These are phyloP conservation scores for Stereum hirsutum DNA, from an alignment of 1,284 basidiomycete species.

Conservation along the genomic window DNA sequence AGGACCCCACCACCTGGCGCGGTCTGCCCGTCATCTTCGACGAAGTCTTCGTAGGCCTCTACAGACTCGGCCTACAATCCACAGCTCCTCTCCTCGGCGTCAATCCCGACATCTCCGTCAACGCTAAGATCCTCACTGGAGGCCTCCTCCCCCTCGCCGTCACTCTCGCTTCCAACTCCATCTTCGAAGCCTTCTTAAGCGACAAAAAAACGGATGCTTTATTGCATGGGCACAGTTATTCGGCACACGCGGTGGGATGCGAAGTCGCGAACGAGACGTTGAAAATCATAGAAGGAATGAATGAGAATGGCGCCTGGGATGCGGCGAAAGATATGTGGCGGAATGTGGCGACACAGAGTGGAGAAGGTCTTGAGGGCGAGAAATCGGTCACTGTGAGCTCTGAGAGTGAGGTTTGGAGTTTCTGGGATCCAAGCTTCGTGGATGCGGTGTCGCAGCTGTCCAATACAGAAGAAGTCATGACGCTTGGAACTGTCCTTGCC, in stretches of 20 bases:
- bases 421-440: slow-evolving; percentile 80
- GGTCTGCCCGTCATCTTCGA: slow-evolving; percentile 92
- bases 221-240: slow-evolving; percentile 94
- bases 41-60: slow-evolving; percentile 91
- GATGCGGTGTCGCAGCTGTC: slow-evolving; percentile 46
- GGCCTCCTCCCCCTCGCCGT: slow-evolving; percentile 84
- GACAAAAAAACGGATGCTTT: slow-evolving; percentile 78
- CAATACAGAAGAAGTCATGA: slow-evolving; percentile 71
- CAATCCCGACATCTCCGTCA: slow-evolving; percentile 80
- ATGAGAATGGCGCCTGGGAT: slow-evolving; percentile 43
- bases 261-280: slow-evolving; percentile 83
- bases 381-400: not conserved
- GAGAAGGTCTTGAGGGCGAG: slow-evolving; percentile 7
- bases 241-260: slow-evolving; percentile 88
- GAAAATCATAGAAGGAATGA: slow-evolving; percentile 48
- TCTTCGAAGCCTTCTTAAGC: slow-evolving; percentile 78
- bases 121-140: slow-evolving; percentile 93
- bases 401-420: slow-evolving; percentile 60
- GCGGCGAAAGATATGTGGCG: slow-evolving; percentile 41
- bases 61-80: slow-evolving; percentile 75
- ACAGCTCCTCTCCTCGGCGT: slow-evolving; percentile 60
- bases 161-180: slow-evolving; percentile 72
- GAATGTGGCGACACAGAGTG: slow-evolving; percentile 13
- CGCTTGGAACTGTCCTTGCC: slow-evolving; percentile 82
- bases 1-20: too few species aligned